These are phyloP conservation scores for Neurospora crassa DNA, from an alignment of 2,329 filamentous ascomycete species.

Conservation along the genomic window DNA sequence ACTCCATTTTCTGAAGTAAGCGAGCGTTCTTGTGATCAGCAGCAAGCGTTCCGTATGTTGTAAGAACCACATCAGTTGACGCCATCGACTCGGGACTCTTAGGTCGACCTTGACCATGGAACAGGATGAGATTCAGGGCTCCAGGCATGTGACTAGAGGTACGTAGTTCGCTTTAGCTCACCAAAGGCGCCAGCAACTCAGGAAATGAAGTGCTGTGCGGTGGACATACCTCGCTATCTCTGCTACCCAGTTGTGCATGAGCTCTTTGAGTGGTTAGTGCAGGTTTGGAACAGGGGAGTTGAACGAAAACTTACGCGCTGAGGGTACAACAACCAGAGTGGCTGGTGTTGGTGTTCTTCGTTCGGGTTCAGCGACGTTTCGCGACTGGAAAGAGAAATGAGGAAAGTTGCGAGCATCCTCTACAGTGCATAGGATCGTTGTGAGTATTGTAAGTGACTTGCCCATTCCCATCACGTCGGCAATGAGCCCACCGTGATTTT, in stretches of 20 bases:
- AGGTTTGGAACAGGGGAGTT: background rate
- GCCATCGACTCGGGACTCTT: conserved; percentile 19
- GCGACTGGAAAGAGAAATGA: conserved; percentile 1
- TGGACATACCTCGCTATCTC: conserved; percentile 28
- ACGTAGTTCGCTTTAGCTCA: background rate
- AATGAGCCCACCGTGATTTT: conserved; percentile 34
- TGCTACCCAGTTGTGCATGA: conserved; percentile 30
- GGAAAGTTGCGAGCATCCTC: conserved; percentile 28
- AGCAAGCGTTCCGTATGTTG: conserved; percentile 37
- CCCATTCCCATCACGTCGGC: conserved; percentile 55
- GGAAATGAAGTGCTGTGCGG: background rate
- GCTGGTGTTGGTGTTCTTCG: conserved; percentile 20
- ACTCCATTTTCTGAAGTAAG: conserved; percentile 26
- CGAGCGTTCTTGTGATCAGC: conserved; percentile 22
- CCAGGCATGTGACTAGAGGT: conserved; percentile 23
- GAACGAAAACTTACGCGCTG: conserved; percentile 23
- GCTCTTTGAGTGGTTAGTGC: conserved; percentile 17
- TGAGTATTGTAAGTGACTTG: conserved; percentile 44
- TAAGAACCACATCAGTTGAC: conserved; percentile 32
- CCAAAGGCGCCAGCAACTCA: background rate
- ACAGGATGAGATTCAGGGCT: conserved; percentile 23
- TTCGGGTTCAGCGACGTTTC: conserved; percentile 10
- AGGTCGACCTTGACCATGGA: conserved; percentile 26
- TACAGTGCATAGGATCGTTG: conserved; percentile 34
- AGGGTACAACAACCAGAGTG: conserved; percentile 36